Evolutionary conservation across 1,139 yeast species (phyloP).

Genomic region (Blastobotrys apis): DNA sequence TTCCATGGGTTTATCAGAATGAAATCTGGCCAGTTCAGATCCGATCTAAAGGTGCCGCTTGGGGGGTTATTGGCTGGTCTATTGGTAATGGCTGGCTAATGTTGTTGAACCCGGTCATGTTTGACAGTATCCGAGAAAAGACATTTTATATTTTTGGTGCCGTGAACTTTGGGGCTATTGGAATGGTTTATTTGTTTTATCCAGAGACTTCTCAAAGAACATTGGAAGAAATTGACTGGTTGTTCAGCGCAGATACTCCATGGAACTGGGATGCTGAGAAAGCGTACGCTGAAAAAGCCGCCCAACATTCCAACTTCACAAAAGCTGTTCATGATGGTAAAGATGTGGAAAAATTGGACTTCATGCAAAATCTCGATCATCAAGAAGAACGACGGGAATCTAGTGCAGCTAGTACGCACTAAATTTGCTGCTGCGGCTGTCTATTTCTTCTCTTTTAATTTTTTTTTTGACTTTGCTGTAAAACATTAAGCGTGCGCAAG

Average conservation of each 20-base stretch:
- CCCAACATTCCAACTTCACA: constrained; percentile 13
- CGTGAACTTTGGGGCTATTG: constrained; percentile 31
- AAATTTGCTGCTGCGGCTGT: too few relatives aligned
- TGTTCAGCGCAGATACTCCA: constrained; percentile 29
- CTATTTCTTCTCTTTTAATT: too few relatives aligned
- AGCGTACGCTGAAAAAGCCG: constrained; percentile 13
- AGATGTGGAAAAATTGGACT: neutral
- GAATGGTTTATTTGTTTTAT: constrained; percentile 40
- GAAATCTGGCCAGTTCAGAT: constrained; percentile 20
- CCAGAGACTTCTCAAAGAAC: constrained; percentile 39
- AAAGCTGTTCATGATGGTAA: neutral
- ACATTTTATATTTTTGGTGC: constrained; percentile 37
- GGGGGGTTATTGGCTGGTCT: constrained; percentile 41
- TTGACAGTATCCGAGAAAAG: constrained; percentile 35
- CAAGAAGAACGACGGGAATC: neutral
- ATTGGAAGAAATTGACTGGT: constrained; percentile 37
- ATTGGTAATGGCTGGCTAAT: constrained; percentile 43
- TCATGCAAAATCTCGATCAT: neutral
- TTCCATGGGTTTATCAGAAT: constrained; percentile 26
- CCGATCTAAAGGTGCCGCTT: constrained; percentile 23
- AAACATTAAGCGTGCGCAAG: too few relatives aligned
- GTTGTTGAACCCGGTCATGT: constrained; percentile 39
- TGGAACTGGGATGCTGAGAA: constrained; percentile 25
- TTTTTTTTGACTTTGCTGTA: too few relatives aligned
- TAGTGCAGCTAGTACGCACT: neutral